phyloP scores from a whole-genome alignment of 108 stramenopile species.

The Nannochloropsis oceanica region DNA sequence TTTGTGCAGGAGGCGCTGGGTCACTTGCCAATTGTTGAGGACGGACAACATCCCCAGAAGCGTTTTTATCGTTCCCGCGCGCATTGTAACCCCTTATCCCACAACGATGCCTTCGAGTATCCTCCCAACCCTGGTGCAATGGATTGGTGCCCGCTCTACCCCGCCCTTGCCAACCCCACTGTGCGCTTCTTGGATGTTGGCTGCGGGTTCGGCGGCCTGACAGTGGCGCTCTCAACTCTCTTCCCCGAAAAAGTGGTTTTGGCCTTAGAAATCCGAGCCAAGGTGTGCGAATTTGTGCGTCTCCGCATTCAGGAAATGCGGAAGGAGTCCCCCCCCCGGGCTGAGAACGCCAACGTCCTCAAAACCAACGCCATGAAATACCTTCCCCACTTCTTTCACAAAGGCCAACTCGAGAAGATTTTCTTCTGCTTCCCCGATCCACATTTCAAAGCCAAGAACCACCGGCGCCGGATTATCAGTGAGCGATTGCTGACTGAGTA shows the following conservation, averaged over 20 bases:
- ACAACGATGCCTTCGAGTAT: conserved; percentile 80
- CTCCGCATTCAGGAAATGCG: conserved; percentile 71
- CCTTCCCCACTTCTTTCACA: conserved; percentile 50
- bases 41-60: conserved; percentile 52
- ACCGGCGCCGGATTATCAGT: conserved; percentile 67
- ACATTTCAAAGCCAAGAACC: conserved; percentile 96
- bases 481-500: conserved; percentile 67
- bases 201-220: conserved; percentile 40
- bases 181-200: conserved; percentile 32
- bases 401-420: conserved; percentile 52
- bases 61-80: conserved; percentile 88
- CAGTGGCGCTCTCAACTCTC: conserved; percentile 48
- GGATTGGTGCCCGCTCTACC: conserved; percentile 76
- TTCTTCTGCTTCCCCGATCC: conserved; percentile 97
- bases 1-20: neutral
- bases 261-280: conserved; percentile 87
- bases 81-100: conserved; percentile 86
- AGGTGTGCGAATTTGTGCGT: conserved; percentile 86
- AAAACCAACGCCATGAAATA: conserved; percentile 84
- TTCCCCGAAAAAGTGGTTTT: conserved; percentile 64
- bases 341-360: conserved; percentile 68
- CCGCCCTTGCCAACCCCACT: conserved; percentile 10
- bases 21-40: neutral
- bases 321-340: conserved; percentile 50
- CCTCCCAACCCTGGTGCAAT: conserved; percentile 56